Evolutionary conservation across 345 rosid species (phyloP).

Genomic region (Carallia pectinifolia): DNA sequence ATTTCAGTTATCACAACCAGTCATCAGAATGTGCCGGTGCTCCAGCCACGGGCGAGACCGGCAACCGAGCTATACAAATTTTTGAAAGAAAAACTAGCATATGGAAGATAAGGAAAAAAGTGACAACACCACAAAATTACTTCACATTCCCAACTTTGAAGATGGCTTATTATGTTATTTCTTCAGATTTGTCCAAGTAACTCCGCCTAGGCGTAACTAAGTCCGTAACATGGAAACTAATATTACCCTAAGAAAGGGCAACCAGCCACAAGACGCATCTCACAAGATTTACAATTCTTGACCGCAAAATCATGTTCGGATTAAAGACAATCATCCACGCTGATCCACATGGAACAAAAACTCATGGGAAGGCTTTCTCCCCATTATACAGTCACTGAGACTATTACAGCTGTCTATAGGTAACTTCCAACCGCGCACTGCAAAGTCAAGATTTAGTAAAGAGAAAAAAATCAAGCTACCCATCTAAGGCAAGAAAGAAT

Average conservation of each 20-base stretch:
- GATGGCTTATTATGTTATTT: not conserved
- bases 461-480: constrained; percentile 9
- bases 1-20: too few relatives aligned
- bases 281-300: constrained; percentile 20
- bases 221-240: not conserved
- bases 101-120: not conserved
- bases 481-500: not conserved
- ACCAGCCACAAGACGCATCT: constrained; percentile 14
- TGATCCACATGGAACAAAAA: not conserved
- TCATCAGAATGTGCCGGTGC: not conserved
- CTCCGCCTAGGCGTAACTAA: not conserved
- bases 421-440: constrained; percentile 8
- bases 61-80: not conserved
- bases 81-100: not conserved
- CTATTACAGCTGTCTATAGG: constrained; percentile 12
- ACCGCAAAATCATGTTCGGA: constrained; percentile 8
- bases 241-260: not conserved
- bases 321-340: constrained; percentile 2
- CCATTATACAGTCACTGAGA: constrained; percentile 4
- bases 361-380: not conserved
- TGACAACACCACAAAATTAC: not conserved
- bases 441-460: constrained; percentile 5
- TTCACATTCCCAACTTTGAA: not conserved
- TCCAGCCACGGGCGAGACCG: not conserved
- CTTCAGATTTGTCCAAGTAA: not conserved